A percentile compares a stretch with the other conserved stretches of the same genome.
Conservation (phyloP, 75 land plant species). For the Pinus taeda region DNA sequence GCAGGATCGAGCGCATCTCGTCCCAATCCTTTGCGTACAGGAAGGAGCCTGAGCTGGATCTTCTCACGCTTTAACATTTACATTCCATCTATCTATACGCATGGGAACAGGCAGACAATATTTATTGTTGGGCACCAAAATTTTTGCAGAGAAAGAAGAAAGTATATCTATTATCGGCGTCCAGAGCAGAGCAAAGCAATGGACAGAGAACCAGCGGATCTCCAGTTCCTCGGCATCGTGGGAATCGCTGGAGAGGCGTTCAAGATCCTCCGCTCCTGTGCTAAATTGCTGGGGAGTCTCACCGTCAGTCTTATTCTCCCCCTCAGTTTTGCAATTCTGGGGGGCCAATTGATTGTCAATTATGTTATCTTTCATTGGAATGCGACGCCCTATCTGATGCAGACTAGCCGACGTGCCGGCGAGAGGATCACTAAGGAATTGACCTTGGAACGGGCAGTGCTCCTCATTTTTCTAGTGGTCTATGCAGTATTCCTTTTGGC, state of each 20-base stretch:
- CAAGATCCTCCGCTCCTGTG: constrained; percentile 5
- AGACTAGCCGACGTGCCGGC: constrained; percentile 14
- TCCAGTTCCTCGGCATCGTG: constrained; percentile 43
- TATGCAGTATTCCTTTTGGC: constrained; percentile 39
- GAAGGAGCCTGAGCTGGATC: no score
- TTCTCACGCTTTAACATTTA: no score
- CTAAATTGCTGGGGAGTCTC: constrained; percentile 34
- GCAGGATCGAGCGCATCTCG: no score
- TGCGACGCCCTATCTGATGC: constrained; percentile 10
- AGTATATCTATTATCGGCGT: no score
- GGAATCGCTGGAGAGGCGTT: constrained; percentile 51
- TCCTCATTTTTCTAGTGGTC: constrained; percentile 20
- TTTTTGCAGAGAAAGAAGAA: no score
- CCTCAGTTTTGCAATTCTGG: constrained; percentile 41
- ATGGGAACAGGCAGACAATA: no score
- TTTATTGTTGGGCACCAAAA: no score
- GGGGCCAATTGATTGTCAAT: constrained; percentile 34
- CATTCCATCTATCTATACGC: no score
- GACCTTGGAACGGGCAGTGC: constrained; percentile 16
- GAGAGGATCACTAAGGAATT: constrained; percentile 7
- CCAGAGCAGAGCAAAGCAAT: neutral
- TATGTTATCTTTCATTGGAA: constrained; percentile 24
- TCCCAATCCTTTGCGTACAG: no score
- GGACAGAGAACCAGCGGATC: constrained; percentile 65
- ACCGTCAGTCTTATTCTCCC: constrained; percentile 56